Conservation (phyloP, 495 filamentous ascomycete species). For the Lepidopterella palustris region DNA sequence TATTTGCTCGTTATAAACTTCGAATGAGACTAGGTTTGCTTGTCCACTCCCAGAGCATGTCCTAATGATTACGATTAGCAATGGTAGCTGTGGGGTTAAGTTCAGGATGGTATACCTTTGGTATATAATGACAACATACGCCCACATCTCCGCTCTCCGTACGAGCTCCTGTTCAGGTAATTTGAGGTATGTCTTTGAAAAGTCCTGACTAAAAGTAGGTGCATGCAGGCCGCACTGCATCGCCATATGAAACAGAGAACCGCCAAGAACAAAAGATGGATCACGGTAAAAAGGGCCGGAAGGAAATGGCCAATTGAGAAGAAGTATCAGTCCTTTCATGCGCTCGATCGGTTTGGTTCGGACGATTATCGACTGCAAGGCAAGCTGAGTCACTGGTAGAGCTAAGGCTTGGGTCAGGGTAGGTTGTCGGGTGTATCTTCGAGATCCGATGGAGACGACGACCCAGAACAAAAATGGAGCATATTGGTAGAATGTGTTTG, state of each 20-base stretch:
- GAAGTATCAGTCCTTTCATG: neutral
- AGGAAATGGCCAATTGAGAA: constrained; percentile 6
- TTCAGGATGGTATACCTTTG: neutral
- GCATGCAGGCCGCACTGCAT: constrained; percentile 2
- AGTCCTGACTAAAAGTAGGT: constrained; percentile 6
- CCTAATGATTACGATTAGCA: neutral
- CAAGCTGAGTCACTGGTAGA: constrained; percentile 3
- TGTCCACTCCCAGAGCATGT: constrained; percentile 1
- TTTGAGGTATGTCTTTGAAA: neutral
- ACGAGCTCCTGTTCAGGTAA: constrained; percentile 1
- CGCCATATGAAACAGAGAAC: neutral
- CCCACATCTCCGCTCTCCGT: constrained; percentile 3
- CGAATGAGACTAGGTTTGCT: constrained; percentile 3
- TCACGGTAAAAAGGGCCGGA: neutral
- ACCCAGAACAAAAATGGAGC: constrained; percentile 2
- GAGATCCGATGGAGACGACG: constrained; percentile 6
- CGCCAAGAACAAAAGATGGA: constrained; percentile 2
- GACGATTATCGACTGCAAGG: neutral
- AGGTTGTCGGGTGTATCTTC: constrained; percentile 2
- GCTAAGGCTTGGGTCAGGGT: neutral
- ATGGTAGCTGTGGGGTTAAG: neutral
- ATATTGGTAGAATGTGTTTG: constrained; percentile 4
- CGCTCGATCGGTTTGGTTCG: constrained; percentile 2
- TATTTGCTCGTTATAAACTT: constrained; percentile 1
- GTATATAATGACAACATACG: constrained; percentile 2